Evolutionary conservation across 257 asterid species (phyloP).

Genomic region (Haberlea rhodopensis): DNA sequence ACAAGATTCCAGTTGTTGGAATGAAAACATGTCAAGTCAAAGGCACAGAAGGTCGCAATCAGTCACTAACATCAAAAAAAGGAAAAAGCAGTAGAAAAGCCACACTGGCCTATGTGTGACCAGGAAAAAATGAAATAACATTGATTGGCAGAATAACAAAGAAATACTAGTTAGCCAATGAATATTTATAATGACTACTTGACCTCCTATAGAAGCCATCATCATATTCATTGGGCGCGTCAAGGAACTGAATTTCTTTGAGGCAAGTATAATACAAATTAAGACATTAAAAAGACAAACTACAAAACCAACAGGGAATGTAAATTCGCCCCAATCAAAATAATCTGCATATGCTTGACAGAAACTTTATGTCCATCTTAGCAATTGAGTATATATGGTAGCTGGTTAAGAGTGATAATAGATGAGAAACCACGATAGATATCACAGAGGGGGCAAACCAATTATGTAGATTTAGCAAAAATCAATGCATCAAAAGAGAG

Average conservation of each 20-base stretch:
- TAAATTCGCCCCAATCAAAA: neutral
- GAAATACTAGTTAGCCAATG: neutral
- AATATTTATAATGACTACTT: slow-evolving; percentile 16
- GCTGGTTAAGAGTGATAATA: slow-evolving; percentile 12
- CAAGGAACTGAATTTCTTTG: slow-evolving; percentile 8
- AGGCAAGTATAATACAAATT: neutral
- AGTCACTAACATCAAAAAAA: no score
- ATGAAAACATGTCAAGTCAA: slow-evolving; percentile 19
- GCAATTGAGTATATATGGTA: neutral
- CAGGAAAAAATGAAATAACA: neutral
- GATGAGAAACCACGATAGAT: neutral
- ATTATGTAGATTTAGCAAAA: neutral
- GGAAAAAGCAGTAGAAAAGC: neutral
- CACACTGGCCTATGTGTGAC: neutral
- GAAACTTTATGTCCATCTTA: slow-evolving; percentile 7
- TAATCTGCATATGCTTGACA: slow-evolving; percentile 5
- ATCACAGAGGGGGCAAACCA: neutral
- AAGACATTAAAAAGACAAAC: slow-evolving; percentile 15
- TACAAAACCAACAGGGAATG: neutral
- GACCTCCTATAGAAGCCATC: neutral
- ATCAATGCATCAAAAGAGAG: slow-evolving; percentile 3
- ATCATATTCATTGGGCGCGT: slow-evolving; percentile 5
- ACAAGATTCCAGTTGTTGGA: slow-evolving; percentile 6
- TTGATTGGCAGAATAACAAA: slow-evolving; percentile 3
- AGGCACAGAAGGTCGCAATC: no score